A percentile compares a stretch with the other conserved stretches of the same genome.
phyloP scores from a whole-genome alignment of 768 basidiomycete genomes.

The Boletus patriciae region DNA sequence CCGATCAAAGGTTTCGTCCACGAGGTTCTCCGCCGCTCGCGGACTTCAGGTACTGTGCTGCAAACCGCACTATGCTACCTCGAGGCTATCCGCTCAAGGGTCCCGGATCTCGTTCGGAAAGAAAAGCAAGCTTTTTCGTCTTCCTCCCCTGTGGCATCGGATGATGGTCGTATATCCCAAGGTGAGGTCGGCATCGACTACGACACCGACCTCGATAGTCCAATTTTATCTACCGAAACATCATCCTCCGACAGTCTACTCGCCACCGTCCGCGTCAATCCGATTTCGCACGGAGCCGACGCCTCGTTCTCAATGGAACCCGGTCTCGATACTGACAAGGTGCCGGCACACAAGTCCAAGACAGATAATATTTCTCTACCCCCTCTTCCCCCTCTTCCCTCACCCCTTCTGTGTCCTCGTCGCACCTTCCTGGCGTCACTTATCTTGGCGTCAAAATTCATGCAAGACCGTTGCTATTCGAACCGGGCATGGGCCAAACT shows the following conservation, averaged over 20 bases:
- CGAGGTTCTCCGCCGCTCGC: slow-evolving; percentile 83
- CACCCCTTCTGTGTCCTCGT: slow-evolving; percentile 83
- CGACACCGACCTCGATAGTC: slow-evolving; percentile 37
- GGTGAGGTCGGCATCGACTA: slow-evolving; percentile 44
- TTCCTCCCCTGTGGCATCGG: slow-evolving; percentile 42
- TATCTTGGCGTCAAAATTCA: slow-evolving; percentile 89
- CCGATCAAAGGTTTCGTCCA: slow-evolving; percentile 81
- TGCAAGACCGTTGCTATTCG: slow-evolving; percentile 91
- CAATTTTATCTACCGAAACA: slow-evolving; percentile 4
- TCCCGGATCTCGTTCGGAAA: slow-evolving; percentile 59
- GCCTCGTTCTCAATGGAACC: slow-evolving; percentile 21
- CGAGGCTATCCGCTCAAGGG: slow-evolving; percentile 72
- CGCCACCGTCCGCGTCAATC: slow-evolving; percentile 46
- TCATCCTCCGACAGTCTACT: slow-evolving; percentile 29
- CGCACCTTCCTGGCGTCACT: slow-evolving; percentile 86
- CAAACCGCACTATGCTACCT: slow-evolving; percentile 89
- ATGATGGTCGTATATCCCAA: slow-evolving; percentile 42
- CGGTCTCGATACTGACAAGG: slow-evolving; percentile 10
- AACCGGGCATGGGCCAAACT: slow-evolving; percentile 95
- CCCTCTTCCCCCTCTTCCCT: slow-evolving; percentile 55
- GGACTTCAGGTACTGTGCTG: slow-evolving; percentile 79
- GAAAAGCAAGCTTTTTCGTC: slow-evolving; percentile 49
- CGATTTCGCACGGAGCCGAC: slow-evolving; percentile 22
- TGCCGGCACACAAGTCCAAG: slow-evolving; percentile 10
- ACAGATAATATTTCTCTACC: slow-evolving; percentile 24